Percentiles rank a stretch among this genome's conserved stretches.
phyloP scores from a whole-genome alignment of 2,329 filamentous ascomycete species.

The Mariannaea elegans region DNA sequence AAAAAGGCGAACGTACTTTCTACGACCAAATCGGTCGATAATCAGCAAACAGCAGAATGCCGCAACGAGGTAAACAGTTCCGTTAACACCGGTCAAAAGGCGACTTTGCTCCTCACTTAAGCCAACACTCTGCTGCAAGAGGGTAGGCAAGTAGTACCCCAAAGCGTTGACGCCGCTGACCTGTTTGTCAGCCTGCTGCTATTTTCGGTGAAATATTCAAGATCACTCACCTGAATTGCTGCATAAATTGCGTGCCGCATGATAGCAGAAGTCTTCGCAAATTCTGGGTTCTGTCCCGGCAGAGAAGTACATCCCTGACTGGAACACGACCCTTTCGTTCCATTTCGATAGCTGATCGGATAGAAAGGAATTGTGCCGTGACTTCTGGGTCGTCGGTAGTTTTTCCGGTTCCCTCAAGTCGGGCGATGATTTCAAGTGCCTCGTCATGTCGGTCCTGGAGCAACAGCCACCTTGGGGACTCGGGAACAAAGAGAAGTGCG shows the following conservation, averaged over 20 bases:
- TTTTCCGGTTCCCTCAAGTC: conserved; percentile 65
- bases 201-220: too few relatives aligned
- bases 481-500: conserved; percentile 42
- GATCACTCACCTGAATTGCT: conserved; percentile 50
- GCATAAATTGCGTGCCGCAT: conserved; percentile 59
- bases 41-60: conserved; percentile 50
- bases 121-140: conserved; percentile 65
- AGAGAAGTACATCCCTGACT: conserved; percentile 45
- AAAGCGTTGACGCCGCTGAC: conserved; percentile 50
- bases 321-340: conserved; percentile 47
- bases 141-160: conserved; percentile 60
- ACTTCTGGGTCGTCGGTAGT: conserved; percentile 41
- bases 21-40: conserved; percentile 51
- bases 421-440: conserved; percentile 63
- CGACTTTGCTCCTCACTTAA: conserved; percentile 60
- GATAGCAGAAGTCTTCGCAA: conserved; percentile 48
- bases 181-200: too few relatives aligned
- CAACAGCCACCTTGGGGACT: conserved; percentile 63
- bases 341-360: conserved; percentile 46
- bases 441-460: conserved; percentile 64
- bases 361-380: conserved; percentile 47
- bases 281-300: conserved; percentile 49
- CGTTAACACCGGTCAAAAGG: conserved; percentile 63
- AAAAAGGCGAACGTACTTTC: too few relatives aligned
- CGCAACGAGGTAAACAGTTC: conserved; percentile 49